Base-by-base conservation (phyloP, 805 yeast species). In the Spathaspora passalidarum region DNA sequence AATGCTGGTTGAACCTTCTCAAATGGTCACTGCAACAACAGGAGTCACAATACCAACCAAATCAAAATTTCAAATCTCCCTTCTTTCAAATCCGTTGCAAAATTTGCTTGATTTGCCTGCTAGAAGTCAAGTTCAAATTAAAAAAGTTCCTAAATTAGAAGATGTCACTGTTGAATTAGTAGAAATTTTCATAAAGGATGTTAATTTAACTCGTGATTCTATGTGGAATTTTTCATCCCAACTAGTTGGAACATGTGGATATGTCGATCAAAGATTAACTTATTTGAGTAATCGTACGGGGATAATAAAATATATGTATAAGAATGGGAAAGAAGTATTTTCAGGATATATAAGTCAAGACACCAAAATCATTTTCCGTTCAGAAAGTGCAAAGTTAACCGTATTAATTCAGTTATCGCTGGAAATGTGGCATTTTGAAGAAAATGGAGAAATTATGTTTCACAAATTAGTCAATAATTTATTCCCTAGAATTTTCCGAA, bases 381-480 rank as follows among this genome's bases (percentile, higher is more conserved):
- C 97, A 1, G 97, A 92, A 56, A 84, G 96, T 35, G 95, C 97
- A 1, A 80, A 86, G 46, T 69, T 92, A 46, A 79, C 88, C 13
- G 86, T 91, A 42, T 72, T 94, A 50, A 82, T 94, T 42, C 99
- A 94, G 60, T 81, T 91, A 50, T 87, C 97, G 1, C 78, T 86
- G 34, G 99, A 94, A 58, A 94, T 94, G 97, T 94, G 97, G 95
- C 89, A 90, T 62, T 94, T 94, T 63, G 98, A 94, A 64, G 97
- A 91, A 58, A 86, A 86, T 53, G 99, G 99, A 1, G 97, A 92
- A 59, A 86, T 91, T 44, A 80, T 89, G 79, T 92, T 92, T 62
- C 92, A 91, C 62, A 88, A 90, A 63, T 80, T 94, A 55, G 89
- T 94, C 39, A 91, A 92, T 61, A 86, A 95, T n/a, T 72, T 92